Evolutionary conservation across 1,284 basidiomycete species (phyloP), one percentile per base, ranked within the genome.

Genomic region (Psilocybe mexicana): DNA sequence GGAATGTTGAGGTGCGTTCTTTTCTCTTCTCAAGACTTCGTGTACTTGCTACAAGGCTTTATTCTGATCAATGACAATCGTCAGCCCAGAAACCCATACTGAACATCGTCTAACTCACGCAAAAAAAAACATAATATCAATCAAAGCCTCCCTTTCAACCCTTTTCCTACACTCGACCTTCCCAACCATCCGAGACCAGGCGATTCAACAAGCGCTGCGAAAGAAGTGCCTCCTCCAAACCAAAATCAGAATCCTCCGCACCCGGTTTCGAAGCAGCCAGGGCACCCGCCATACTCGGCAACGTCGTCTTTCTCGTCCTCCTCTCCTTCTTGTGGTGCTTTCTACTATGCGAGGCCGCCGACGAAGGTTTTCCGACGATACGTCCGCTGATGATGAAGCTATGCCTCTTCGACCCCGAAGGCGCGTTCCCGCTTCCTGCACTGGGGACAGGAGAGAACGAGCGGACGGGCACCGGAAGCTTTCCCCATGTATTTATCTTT

Each of bases 221-320:
- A 26, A 69, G 63, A 43, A 69, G 60, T 12, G 67, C 65, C 53
- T 69, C 68, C 26, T 69, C 68, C 36, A 69, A 24, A 33, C 65
- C 63, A 44, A 68, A 66, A 47, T 64, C 65, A 11, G 50, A 49
- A 47, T 67, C 66, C 48, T 65, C 66, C 50, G 58, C 49, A 25
- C 58, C 55, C n/a, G 40, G 25, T 42, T 52, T 55, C 7, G n/a
- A 24, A 50, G 47, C 10, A 25, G n/a, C 40, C 30, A 55, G 42
- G 5, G 33, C 26, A 28, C 43, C 43, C 46, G 52, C 43, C 48
- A 53, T 43, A 44, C 53, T 47, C 6, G 30, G 57, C 45, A 61
- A 43, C 24, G 54, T 60, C 52, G 45, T 50, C 54, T 61, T 63
- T 43, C 59, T 54, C 42, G 61, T 38, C 44, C 57, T 54, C 51